phyloP scores from a whole-genome alignment of 768 basidiomycete genomes.

The Psilocybe subaeruginosa region DNA sequence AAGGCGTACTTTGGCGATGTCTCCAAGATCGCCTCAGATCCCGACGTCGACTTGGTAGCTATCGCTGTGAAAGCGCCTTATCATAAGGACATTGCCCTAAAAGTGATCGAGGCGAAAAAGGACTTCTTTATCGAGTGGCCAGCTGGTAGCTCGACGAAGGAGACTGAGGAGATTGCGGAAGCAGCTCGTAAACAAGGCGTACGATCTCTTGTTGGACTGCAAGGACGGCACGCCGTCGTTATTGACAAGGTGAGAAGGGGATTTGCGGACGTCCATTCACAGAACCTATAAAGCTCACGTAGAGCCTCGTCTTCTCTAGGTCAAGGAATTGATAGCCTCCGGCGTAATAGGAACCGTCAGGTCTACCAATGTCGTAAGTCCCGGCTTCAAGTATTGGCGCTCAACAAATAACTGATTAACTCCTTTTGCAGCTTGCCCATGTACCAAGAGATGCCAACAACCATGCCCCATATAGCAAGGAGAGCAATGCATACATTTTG shows the following conservation, averaged over 20 bases:
- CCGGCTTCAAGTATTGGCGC: too few species aligned
- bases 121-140: constrained; percentile 46
- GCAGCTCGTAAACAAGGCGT: constrained; percentile 32
- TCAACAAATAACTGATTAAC: too few species aligned
- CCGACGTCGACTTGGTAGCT: constrained; percentile 39
- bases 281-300: constrained; percentile 21
- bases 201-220: constrained; percentile 33
- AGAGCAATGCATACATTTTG: not conserved
- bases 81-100: constrained; percentile 32
- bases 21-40: constrained; percentile 33
- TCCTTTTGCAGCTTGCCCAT: not conserved
- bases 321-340: not conserved
- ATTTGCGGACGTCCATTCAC: constrained; percentile 2
- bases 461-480: not conserved
- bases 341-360: constrained; percentile 2
- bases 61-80: constrained; percentile 34
- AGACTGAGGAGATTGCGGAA: constrained; percentile 36
- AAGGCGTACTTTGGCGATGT: constrained; percentile 36
- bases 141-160: constrained; percentile 30
- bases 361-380: constrained; percentile 4
- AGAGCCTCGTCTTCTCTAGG: not conserved
- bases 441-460: not conserved
- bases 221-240: constrained; percentile 7
- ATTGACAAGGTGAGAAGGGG: constrained; percentile 29
- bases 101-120: constrained; percentile 40